These are phyloP conservation scores for Oldenlandia corymbosa DNA, from an alignment of 257 asterid genomes.

Conservation along the genomic window DNA sequence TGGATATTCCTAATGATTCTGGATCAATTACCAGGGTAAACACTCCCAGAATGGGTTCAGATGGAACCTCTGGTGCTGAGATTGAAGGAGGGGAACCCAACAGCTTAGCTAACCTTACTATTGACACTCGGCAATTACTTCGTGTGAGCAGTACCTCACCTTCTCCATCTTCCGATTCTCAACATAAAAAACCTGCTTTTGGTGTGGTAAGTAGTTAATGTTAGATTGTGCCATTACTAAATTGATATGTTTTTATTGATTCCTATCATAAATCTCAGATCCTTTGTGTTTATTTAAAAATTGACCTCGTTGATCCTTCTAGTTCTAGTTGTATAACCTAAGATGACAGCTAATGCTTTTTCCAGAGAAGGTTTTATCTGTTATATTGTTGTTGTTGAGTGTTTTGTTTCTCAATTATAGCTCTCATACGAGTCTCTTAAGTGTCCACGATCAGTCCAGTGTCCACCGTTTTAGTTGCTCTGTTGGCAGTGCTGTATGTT, in stretches of 20 bases:
- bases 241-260: neutral
- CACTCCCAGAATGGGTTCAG: slow-evolving; percentile 73
- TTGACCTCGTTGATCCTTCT: no score
- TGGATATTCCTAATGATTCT: slow-evolving; percentile 69
- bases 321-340: neutral
- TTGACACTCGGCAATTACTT: slow-evolving; percentile 46
- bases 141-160: slow-evolving; percentile 68
- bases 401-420: neutral
- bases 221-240: neutral
- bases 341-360: neutral
- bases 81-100: slow-evolving; percentile 63
- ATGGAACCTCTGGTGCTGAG: slow-evolving; percentile 55
- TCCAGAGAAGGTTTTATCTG: neutral
- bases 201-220: slow-evolving; percentile 40
- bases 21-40: slow-evolving; percentile 65
- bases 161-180: slow-evolving; percentile 84
- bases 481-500: neutral
- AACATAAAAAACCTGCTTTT: slow-evolving; percentile 49
- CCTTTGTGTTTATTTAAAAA: neutral
- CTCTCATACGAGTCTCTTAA: neutral
- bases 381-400: no score
- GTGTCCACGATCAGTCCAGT: neutral
- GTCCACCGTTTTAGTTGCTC: neutral
- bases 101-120: slow-evolving; percentile 47
- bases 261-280: neutral